Conservation (phyloP, 768 basidiomycete genomes). For the Jaapia argillacea region DNA sequence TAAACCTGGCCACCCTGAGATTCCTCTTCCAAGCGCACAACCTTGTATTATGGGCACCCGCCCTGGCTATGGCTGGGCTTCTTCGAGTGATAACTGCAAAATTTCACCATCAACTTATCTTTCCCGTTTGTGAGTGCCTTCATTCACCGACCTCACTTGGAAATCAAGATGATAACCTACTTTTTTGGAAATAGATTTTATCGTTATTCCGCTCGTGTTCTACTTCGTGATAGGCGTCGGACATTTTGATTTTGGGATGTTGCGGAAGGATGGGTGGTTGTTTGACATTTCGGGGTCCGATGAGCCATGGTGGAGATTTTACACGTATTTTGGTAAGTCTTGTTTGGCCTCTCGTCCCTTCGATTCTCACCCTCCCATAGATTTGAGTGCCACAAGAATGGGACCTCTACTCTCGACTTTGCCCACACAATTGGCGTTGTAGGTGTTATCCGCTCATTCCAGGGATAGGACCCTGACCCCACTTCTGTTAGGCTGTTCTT, state of each 20-base stretch:
- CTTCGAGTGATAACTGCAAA: constrained; percentile 72
- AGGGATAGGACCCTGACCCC: not conserved
- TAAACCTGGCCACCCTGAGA: constrained; percentile 53
- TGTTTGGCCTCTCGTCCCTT: not conserved
- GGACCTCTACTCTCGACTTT: constrained; percentile 69
- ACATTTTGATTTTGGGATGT: constrained; percentile 41
- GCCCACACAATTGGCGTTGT: constrained; percentile 92
- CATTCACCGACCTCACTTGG: not conserved
- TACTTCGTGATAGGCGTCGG: constrained; percentile 68
- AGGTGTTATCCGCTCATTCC: constrained; percentile 25
- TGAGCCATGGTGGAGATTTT: constrained; percentile 76
- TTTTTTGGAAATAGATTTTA: constrained; percentile 66
- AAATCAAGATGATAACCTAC: no score
- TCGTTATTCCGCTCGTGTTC: constrained; percentile 73
- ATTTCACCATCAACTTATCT: constrained; percentile 83
- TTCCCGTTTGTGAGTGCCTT: constrained; percentile 66
- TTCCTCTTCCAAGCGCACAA: constrained; percentile 54
- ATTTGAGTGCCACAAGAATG: constrained; percentile 51
- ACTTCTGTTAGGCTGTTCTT: constrained; percentile 52
- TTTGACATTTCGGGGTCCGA: constrained; percentile 58
- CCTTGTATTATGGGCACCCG: constrained; percentile 70
- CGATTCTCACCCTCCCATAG: constrained; percentile 23
- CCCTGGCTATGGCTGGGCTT: constrained; percentile 64
- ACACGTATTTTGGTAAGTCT: constrained; percentile 62
- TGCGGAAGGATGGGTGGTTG: constrained; percentile 73